Conservation (phyloP, 2,329 filamentous ascomycete species). For the Trichoderma guizhouense region DNA sequence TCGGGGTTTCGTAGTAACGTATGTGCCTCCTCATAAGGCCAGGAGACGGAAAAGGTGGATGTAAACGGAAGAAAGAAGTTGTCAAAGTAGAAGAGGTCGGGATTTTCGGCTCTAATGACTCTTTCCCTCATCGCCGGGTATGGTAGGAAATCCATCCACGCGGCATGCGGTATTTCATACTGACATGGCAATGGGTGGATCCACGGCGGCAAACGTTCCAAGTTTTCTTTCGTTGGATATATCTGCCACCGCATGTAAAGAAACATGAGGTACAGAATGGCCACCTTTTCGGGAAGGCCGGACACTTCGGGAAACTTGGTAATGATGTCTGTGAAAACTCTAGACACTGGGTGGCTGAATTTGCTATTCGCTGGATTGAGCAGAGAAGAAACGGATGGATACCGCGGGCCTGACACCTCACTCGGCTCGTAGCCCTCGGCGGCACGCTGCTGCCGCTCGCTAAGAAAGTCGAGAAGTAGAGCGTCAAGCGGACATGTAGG, state of each 20-base stretch:
- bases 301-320: conserved; percentile 77
- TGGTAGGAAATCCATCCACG: conserved; percentile 79
- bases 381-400: conserved; percentile 76
- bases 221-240: conserved; percentile 73
- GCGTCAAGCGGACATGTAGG: conserved; percentile 75
- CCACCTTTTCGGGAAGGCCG: conserved; percentile 76
- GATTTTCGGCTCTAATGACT: conserved; percentile 50
- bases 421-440: conserved; percentile 61
- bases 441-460: conserved; percentile 63
- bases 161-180: conserved; percentile 64
- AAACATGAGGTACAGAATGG: conserved; percentile 83
- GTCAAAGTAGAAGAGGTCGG: conserved; percentile 62
- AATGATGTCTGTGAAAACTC: conserved; percentile 81
- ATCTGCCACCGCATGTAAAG: conserved; percentile 83
- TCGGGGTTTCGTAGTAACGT: conserved; percentile 59
- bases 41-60: conserved; percentile 71
- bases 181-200: conserved; percentile 64
- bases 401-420: conserved; percentile 70
- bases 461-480: conserved; percentile 76
- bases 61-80: conserved; percentile 83
- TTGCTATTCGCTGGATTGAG: conserved; percentile 64
- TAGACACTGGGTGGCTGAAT: conserved; percentile 73
- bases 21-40: conserved; percentile 75
- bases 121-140: conserved; percentile 74
- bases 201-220: conserved; percentile 73